Evolutionary conservation across 345 rosid genomes (phyloP).

Genomic region (Citrus mangshanensis): DNA sequence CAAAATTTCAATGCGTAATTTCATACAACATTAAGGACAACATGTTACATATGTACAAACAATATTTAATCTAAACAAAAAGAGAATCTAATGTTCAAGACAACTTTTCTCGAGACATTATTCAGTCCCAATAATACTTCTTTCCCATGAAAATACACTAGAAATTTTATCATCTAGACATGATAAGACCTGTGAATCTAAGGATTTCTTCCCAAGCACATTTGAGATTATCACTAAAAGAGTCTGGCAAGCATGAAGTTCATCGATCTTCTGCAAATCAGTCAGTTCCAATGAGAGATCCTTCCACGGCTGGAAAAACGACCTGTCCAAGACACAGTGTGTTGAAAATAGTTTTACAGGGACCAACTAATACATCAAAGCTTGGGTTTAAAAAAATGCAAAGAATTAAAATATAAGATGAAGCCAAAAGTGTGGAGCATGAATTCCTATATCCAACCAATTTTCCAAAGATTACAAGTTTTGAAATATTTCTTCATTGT

Average conservation of each 20-base stretch:
- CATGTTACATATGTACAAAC: not conserved
- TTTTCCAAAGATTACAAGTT: too few species aligned
- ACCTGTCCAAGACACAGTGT: constrained; percentile 42
- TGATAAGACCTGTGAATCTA: constrained; percentile 26
- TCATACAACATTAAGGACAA: not conserved
- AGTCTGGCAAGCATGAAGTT: constrained; percentile 59
- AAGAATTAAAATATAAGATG: not conserved
- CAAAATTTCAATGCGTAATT: not conserved
- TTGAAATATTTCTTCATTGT: not conserved
- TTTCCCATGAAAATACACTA: constrained; percentile 61
- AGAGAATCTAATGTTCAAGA: not conserved
- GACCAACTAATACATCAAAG: not conserved
- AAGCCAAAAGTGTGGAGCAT: not conserved
- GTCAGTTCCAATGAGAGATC: constrained; percentile 40
- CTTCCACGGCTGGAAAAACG: constrained; percentile 69
- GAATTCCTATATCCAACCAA: not conserved
- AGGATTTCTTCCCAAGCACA: constrained; percentile 36
- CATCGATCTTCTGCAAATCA: constrained; percentile 48
- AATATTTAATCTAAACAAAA: not conserved
- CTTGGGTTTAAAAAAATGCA: not conserved
- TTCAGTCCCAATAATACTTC: constrained; percentile 27
- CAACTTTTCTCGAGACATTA: not conserved
- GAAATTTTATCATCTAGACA: constrained; percentile 34
- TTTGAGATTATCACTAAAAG: constrained; percentile 43
- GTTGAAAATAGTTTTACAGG: not conserved